A percentile compares a stretch with the other conserved stretches of the same genome.
These are phyloP conservation scores for Petrea volubilis DNA, from an alignment of 257 asterid species.

Conservation along the genomic window DNA sequence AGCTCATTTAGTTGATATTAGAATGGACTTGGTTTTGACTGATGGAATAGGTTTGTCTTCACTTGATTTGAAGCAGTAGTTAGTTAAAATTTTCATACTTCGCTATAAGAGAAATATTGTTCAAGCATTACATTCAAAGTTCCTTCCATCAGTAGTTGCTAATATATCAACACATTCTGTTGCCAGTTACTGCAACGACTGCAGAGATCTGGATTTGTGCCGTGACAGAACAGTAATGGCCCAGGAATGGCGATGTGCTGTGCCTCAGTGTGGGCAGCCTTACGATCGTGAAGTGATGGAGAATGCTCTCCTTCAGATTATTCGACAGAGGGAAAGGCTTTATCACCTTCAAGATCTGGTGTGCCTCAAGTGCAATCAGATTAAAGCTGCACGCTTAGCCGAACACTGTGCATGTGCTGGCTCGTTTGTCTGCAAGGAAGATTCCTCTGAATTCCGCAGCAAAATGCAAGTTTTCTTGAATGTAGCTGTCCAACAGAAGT, in stretches of 20 bases:
- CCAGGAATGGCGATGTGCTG: conserved; percentile 84
- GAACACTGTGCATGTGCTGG: conserved; percentile 89
- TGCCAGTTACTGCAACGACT: conserved; percentile 90
- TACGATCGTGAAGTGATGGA: conserved; percentile 84
- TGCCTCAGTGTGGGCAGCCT: conserved; percentile 86
- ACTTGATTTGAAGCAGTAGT: no score
- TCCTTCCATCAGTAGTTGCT: not conserved
- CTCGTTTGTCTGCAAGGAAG: conserved; percentile 80
- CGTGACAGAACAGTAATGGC: conserved; percentile 55
- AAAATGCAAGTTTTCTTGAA: conserved; percentile 69
- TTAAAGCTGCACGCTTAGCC: conserved; percentile 85
- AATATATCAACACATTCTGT: not conserved
- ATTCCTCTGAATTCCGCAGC: conserved; percentile 49
- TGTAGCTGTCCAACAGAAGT: conserved; percentile 69
- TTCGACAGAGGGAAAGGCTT: conserved; percentile 82
- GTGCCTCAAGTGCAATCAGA: conserved; percentile 84
- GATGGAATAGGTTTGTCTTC: not conserved
- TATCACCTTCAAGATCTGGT: conserved; percentile 92
- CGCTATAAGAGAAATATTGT: not conserved
- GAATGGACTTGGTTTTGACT: not conserved
- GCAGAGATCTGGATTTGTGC: conserved; percentile 85
- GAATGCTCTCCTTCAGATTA: conserved; percentile 76
- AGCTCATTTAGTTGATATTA: not conserved
- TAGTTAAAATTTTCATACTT: not conserved
- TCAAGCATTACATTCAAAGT: not conserved